Evolutionary conservation across 2,329 filamentous ascomycete genomes (phyloP), one percentile per base, ranked within the genome.

Genomic region (Alternaria triticina): DNA sequence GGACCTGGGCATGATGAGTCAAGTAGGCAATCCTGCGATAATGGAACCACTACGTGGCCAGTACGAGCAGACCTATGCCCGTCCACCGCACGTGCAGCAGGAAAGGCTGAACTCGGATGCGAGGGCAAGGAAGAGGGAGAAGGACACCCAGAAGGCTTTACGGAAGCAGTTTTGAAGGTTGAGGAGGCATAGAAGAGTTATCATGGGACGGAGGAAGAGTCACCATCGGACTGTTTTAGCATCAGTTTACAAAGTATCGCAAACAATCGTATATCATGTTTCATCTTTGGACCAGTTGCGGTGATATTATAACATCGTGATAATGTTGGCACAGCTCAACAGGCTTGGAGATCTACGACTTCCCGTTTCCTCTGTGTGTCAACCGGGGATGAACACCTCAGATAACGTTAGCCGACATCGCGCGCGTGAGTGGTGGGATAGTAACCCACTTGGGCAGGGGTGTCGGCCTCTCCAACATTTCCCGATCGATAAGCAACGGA

Each of bases 401-500:
- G 47, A 50, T 30, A 50, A 50, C n/a, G 47, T 50, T 50, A 50
- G n/a, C 47, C 47, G 25, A 50, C n/a, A 7, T 50, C 20, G 17
- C 25, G 47, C n/a, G 8, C 12, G 8, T 20, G 25, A 50, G 23
- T 30, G 10, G 47, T 30, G 27, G 27, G 25, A 25, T 20, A 20
- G 12, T 27, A 27, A 22, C 47, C 47, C 25, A 5, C 47, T 20
- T 6, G 27, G 20, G 44, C 50, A 59, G 28, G 57, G 57, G 28
- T 59, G 22, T 59, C 43, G 43, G 57, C n/a, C 15, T 36, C 7
- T 7, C 25, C 7, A 28, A 25, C 28, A 55, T 40, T 47, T 49
- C 43, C 51, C 49, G 57, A 54, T 47, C 43, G 50, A 59, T 59
- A 59, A 45, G 57, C 30, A 30, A 47, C 15, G 15, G 23, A 22